phyloP scores from a whole-genome alignment of 306 rosid species.

The Cicer yamashitae region DNA sequence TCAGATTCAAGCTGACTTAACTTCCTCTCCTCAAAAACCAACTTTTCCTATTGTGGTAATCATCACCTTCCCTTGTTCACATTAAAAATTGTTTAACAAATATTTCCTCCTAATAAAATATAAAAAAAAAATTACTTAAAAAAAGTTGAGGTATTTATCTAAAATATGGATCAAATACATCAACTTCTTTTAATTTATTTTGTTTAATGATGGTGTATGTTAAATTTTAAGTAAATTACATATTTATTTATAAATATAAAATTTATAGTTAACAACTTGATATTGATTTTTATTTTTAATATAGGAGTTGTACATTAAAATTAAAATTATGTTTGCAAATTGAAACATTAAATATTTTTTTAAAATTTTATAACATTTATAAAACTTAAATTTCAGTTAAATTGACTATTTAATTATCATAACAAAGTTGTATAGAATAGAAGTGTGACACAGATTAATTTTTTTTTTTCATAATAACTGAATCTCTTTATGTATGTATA shows the following conservation, averaged over 20 bases:
- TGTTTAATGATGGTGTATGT: neutral
- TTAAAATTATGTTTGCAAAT: neutral
- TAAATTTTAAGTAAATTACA: neutral
- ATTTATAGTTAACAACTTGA: too few species aligned
- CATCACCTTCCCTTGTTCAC: neutral
- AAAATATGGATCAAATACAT: too few species aligned
- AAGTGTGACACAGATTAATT: neutral
- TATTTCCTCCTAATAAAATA: too few species aligned
- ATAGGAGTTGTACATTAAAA: neutral
- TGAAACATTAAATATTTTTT: neutral
- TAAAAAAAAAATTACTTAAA: too few species aligned
- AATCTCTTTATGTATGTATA: neutral
- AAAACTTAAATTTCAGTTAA: neutral
- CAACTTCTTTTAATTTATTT: too few species aligned
- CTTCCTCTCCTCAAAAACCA: conserved; percentile 52
- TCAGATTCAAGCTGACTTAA: conserved; percentile 39
- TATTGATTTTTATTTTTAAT: neutral
- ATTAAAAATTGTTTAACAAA: neutral
- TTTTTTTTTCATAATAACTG: neutral
- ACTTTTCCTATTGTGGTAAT: conserved; percentile 51
- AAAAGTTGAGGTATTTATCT: too few species aligned
- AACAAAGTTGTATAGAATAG: neutral
- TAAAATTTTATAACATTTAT: neutral
- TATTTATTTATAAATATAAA: too few species aligned
- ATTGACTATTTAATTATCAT: neutral